phyloP scores from a whole-genome alignment of 1,284 basidiomycete genomes.

The Leccinum griseonigrum region DNA sequence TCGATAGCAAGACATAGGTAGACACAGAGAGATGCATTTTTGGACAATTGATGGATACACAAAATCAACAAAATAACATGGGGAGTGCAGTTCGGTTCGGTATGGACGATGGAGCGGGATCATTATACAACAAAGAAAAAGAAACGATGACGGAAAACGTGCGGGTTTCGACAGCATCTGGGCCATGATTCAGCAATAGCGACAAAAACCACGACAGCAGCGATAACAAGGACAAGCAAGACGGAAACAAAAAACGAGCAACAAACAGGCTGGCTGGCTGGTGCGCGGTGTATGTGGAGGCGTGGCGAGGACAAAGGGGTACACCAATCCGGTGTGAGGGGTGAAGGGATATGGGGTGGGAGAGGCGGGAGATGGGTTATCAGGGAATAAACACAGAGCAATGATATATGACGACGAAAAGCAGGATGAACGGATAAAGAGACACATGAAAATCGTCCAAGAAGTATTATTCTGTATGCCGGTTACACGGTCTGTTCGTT shows the following conservation, averaged over 20 bases:
- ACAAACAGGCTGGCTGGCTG: neutral
- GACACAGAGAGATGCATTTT: neutral
- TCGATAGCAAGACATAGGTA: neutral
- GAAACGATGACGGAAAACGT: neutral
- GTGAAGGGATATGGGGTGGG: neutral
- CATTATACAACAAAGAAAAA: neutral
- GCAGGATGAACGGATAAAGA: constrained; percentile 6
- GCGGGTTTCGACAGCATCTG: neutral
- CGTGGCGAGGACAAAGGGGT: neutral
- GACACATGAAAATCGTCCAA: constrained; percentile 17
- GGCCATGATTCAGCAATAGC: neutral
- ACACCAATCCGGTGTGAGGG: neutral
- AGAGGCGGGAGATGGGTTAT: neutral
- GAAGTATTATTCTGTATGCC: constrained; percentile 21
- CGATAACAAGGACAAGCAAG: neutral
- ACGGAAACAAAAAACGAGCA: neutral
- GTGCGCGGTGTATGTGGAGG: neutral
- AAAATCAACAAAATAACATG: neutral
- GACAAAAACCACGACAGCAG: neutral
- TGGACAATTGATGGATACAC: neutral
- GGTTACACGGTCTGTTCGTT: neutral
- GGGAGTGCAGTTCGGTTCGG: neutral
- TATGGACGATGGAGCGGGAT: neutral
- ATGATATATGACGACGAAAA: constrained; percentile 14
- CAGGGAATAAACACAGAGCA: constrained; percentile 7